Base-by-base conservation (phyloP, 495 filamentous ascomycete species). In the Zalerion maritima region DNA sequence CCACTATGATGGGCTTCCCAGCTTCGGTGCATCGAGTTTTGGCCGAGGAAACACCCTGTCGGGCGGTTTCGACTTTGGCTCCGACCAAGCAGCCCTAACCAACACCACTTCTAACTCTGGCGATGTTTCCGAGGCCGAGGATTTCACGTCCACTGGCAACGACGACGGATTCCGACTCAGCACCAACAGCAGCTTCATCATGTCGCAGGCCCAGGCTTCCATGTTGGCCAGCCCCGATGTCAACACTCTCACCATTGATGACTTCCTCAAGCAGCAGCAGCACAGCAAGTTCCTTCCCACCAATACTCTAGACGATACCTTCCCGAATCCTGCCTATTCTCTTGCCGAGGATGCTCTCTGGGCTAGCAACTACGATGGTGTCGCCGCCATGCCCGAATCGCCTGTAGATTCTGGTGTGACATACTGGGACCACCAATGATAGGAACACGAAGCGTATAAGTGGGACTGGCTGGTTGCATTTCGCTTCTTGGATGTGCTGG, bases 121-220 rank as follows among this genome's bases (percentile, higher is more conserved):
- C 18, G 77, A 82, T 36, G 69, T 78, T 17, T 83, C 78, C 9
- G 78, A 83, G 49, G 69, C 69, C 9, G 78, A 80, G 30, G 79
- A 85, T 27, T 63, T 64, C 41, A 42, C 58, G 25, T 50, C 62
- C n/a, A 66, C 61, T 35, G 60, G 65, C 31, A 64, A 68, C 34
- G 69, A 71, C 28, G 58, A 69, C 32, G 54, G 58, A 25, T 71
- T 64, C 42, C 60, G 58, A 25, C 43, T 62, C 35, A 69, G 54
- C 41, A 62, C 57, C 28, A 37, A 43, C 31, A 50, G 38, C 29
- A 42, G 37, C 13, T 70, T 60, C 36, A 67, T 64, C 40, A 50
- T 70, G 10, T 58, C 63, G 28, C 52, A 69, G 32, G 48, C 67
- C 7, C 62, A 69, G 25, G 43, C 65, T 26, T 55, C 49, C 31